Conservation (phyloP, 2,329 filamentous ascomycete genomes). For the Teratosphaeria destructans region DNA sequence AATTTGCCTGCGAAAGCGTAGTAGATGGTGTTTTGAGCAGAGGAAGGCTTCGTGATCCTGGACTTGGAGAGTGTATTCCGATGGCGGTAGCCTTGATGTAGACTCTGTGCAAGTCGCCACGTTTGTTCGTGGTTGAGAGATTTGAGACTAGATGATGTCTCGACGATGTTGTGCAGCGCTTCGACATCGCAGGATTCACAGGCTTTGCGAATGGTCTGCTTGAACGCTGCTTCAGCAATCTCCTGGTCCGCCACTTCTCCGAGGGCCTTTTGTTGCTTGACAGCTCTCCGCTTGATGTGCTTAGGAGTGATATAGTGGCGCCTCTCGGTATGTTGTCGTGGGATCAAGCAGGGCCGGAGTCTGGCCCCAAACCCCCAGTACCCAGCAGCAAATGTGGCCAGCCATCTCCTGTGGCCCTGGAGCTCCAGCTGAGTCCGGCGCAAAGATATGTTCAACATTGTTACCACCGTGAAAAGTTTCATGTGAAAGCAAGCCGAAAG, state of each 20-base stretch:
- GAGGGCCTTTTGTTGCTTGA: background rate
- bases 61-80: background rate
- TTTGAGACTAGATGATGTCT: constrained; percentile 7
- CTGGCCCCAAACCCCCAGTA: background rate
- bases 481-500: background rate
- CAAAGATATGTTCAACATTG: constrained; percentile 10
- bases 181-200: constrained; percentile 5
- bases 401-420: constrained; percentile 7
- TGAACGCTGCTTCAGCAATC: background rate
- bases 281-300: background rate
- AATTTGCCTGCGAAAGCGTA: constrained; percentile 27
- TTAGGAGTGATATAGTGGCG: background rate
- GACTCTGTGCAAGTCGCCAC: constrained; percentile 1
- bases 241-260: background rate
- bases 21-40: background rate
- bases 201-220: background rate
- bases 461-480: background rate
- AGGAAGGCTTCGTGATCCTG: background rate
- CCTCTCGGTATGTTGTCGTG: background rate
- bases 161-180: constrained; percentile 12
- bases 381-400: background rate
- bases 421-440: constrained; percentile 12
- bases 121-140: constrained; percentile 3
- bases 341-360: background rate
- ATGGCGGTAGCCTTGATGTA: constrained; percentile 4